Evolutionary conservation across 2,329 filamentous ascomycete genomes (phyloP).

Genomic region (Mycosphaerelloides madeirae): DNA sequence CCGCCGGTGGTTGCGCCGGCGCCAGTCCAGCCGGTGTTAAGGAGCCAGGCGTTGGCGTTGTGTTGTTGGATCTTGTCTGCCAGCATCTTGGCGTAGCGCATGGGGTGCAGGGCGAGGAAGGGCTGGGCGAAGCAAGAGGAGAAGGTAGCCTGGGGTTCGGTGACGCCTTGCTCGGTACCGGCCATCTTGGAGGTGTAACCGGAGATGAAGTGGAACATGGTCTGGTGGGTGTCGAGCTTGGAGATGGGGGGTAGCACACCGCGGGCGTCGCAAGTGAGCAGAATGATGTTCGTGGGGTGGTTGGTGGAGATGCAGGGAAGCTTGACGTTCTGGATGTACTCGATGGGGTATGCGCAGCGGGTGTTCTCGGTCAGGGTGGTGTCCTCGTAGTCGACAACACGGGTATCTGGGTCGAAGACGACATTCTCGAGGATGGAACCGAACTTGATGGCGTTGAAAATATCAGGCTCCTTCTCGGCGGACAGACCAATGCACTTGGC

Average conservation of each 20-base stretch:
- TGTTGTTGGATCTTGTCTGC: conserved; percentile 96
- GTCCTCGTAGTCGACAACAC: conserved; percentile 94
- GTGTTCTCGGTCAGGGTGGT: conserved; percentile 96
- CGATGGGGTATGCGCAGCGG: conserved; percentile 95
- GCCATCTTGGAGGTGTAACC: conserved; percentile 99
- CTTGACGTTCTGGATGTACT: conserved; percentile 98
- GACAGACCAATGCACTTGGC: conserved; percentile 98
- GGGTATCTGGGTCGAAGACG: conserved; percentile 87
- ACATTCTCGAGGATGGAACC: conserved; percentile 98
- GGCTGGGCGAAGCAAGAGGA: conserved; percentile 99
- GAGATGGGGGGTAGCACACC: conserved; percentile 97
- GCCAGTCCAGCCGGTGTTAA: conserved; percentile 97
- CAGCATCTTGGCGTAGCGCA: conserved; percentile 98
- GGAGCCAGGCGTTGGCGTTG: conserved; percentile 94
- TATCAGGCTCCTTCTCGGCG: conserved; percentile 98
- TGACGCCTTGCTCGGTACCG: conserved; percentile 93
- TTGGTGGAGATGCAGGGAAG: conserved; percentile 84
- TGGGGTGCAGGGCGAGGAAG: conserved; percentile 97
- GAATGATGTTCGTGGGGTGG: conserved; percentile 95
- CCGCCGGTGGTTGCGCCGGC: conserved; percentile 81
- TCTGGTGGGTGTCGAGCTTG: conserved; percentile 89
- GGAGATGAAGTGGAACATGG: conserved; percentile 99
- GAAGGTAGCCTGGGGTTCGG: conserved; percentile 97
- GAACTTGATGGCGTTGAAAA: conserved; percentile 91
- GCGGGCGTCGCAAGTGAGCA: conserved; percentile 95